These are phyloP conservation scores for Cladophialophora chaetospira DNA, from an alignment of 2,329 filamentous ascomycete genomes.

Conservation along the genomic window DNA sequence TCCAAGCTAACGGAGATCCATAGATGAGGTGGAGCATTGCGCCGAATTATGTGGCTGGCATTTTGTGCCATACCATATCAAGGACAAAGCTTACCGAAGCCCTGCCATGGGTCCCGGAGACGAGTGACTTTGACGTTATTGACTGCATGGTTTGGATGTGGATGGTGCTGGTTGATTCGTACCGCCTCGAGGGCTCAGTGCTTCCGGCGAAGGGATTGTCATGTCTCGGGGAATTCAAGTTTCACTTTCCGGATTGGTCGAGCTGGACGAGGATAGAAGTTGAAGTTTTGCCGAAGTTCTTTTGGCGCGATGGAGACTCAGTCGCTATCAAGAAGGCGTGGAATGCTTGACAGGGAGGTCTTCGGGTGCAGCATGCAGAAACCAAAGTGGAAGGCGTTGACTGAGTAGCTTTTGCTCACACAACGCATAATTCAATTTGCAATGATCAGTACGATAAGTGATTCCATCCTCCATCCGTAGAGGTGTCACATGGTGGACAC, in stretches of 20 bases:
- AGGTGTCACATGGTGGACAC: no score
- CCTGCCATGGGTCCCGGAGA: background rate
- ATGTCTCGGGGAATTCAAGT: conserved; percentile 8
- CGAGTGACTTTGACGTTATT: background rate
- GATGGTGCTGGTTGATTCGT: conserved; percentile 4
- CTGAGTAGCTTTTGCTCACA: no score
- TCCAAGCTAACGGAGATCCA: no score
- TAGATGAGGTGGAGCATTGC: conserved; percentile 9
- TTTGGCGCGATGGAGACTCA: conserved; percentile 2
- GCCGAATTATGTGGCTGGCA: conserved; percentile 8
- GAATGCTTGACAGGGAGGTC: background rate
- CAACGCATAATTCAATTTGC: no score
- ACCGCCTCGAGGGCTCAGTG: conserved; percentile 1
- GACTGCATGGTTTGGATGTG: conserved; percentile 8
- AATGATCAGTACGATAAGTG: no score
- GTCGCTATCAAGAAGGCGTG: conserved; percentile 1
- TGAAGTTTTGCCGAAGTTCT: conserved; percentile 2
- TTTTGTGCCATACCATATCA: conserved; percentile 7
- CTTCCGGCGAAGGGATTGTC: background rate
- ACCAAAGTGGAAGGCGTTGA: no score
- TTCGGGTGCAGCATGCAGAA: no score
- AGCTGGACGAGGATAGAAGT: conserved; percentile 1
- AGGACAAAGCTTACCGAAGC: background rate
- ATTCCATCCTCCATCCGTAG: no score
- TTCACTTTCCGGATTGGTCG: conserved; percentile 2